These are phyloP conservation scores for Claviceps pazoutovae DNA, from an alignment of 2,329 filamentous ascomycete species.

Conservation along the genomic window DNA sequence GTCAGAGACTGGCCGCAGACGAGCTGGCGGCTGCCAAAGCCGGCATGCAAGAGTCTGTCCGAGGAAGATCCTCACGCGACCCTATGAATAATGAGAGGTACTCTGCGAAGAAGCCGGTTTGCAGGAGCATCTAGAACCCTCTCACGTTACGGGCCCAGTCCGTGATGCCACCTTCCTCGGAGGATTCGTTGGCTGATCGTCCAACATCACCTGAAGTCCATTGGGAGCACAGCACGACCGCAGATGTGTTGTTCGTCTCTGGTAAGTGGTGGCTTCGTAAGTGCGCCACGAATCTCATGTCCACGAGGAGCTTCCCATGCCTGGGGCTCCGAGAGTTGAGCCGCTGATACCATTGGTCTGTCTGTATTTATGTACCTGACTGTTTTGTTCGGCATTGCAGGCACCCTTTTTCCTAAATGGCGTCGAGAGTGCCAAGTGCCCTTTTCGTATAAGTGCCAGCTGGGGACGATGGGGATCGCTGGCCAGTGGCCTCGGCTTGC, in stretches of 20 bases:
- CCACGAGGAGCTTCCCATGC: not conserved
- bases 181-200: not conserved
- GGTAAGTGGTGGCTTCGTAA: not conserved
- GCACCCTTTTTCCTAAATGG: not conserved
- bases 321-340: not conserved
- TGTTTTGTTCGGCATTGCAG: not conserved
- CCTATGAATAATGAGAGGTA: not conserved
- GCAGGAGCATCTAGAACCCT: not conserved
- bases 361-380: too few species aligned
- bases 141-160: not conserved
- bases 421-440: not conserved
- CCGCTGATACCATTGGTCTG: not conserved
- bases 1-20: too few species aligned
- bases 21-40: too few species aligned
- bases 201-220: not conserved
- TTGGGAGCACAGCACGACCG: not conserved
- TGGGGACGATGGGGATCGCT: too few species aligned
- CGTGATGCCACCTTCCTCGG: not conserved
- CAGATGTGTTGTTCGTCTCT: not conserved
- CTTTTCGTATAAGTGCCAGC: not conserved
- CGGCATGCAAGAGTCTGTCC: not conserved
- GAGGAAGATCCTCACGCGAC: not conserved
- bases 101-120: not conserved
- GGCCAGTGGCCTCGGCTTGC: not conserved
- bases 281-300: not conserved